phyloP scores from a whole-genome alignment of 257 asterid genomes.

The Osmanthus fragrans region DNA sequence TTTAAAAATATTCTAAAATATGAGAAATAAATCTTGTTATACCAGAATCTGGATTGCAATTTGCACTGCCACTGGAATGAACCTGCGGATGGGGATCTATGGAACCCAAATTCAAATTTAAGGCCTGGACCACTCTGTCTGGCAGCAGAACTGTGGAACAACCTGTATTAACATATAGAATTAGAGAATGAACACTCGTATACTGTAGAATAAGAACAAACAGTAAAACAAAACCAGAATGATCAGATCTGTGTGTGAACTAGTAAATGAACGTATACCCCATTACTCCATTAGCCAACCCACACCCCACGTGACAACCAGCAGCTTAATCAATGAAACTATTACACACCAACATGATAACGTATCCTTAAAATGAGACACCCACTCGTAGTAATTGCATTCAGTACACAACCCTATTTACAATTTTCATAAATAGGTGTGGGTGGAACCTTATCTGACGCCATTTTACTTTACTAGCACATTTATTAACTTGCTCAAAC shows the following conservation, averaged over 20 bases:
- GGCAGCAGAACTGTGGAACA: slow-evolving; percentile 48
- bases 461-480: too few relatives aligned
- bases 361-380: not conserved
- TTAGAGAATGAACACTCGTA: too few relatives aligned
- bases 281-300: too few relatives aligned
- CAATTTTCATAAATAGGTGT: too few relatives aligned
- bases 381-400: not conserved
- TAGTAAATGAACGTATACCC: too few relatives aligned
- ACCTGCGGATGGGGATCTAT: slow-evolving; percentile 5
- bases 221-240: too few relatives aligned
- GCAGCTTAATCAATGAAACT: slow-evolving; percentile 8
- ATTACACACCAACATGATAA: not conserved
- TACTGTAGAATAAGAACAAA: too few relatives aligned
- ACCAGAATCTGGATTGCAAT: slow-evolving; percentile 20
- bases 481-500: too few relatives aligned
- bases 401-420: not conserved
- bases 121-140: slow-evolving; percentile 53
- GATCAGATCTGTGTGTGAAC: not conserved
- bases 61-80: not conserved
- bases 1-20: not conserved
- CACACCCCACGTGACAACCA: slow-evolving; percentile 3
- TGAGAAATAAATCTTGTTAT: not conserved
- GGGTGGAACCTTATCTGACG: too few relatives aligned
- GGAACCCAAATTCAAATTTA: slow-evolving; percentile 42
- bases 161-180: slow-evolving; percentile 16